Conservation (phyloP, 805 yeast species). For the Kluyveromyces aestuarii region DNA sequence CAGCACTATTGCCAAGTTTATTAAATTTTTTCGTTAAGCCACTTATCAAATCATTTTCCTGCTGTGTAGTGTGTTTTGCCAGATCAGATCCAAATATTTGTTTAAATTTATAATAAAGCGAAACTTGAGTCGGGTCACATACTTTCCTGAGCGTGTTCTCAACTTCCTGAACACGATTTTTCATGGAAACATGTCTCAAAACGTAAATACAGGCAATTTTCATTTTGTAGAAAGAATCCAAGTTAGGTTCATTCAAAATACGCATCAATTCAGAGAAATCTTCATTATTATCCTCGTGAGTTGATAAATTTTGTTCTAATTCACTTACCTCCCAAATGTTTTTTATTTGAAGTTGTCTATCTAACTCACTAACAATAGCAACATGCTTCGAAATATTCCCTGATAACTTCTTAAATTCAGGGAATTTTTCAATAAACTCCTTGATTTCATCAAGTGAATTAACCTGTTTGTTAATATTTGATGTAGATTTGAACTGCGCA, state of each 20-base stretch:
- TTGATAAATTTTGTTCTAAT: constrained; percentile 76
- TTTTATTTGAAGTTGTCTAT: constrained; percentile 52
- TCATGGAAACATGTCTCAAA: constrained; percentile 57
- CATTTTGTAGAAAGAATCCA: constrained; percentile 51
- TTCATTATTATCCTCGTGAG: constrained; percentile 46
- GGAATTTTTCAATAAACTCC: constrained; percentile 82
- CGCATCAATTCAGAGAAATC: constrained; percentile 51
- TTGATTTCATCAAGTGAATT: constrained; percentile 84
- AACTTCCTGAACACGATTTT: constrained; percentile 39
- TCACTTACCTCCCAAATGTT: constrained; percentile 82
- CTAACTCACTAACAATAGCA: constrained; percentile 80
- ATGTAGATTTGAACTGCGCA: constrained; percentile 66
- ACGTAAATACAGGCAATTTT: constrained; percentile 69
- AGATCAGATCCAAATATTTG: constrained; percentile 15
- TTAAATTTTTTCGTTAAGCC: constrained; percentile 28
- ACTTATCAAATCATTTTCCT: constrained; percentile 22
- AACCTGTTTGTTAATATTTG: constrained; percentile 59
- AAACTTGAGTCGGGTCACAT: constrained; percentile 31
- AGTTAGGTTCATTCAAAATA: constrained; percentile 37
- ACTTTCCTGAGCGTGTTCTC: constrained; percentile 30
- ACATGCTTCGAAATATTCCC: constrained; percentile 89
- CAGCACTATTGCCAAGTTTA: constrained; percentile 31
- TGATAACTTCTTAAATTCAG: constrained; percentile 84
- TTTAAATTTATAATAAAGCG: constrained; percentile 39
- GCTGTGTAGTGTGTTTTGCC: constrained; percentile 3